Evolutionary conservation across 2,329 filamentous ascomycete genomes (phyloP).

Genomic region (Curvularia eragrostidis): DNA sequence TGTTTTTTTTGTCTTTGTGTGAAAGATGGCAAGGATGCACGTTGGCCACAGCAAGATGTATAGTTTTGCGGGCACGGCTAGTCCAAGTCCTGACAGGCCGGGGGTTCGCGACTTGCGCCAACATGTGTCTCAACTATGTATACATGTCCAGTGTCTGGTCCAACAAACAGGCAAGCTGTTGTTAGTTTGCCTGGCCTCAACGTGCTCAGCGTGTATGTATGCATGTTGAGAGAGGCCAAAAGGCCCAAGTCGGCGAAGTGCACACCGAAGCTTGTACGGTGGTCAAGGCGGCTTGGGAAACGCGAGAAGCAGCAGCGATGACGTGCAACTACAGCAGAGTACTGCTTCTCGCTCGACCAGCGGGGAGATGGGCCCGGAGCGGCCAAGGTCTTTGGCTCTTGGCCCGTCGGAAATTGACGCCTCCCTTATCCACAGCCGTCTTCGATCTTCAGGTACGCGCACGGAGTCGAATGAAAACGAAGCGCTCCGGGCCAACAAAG

Average conservation of each 20-base stretch:
- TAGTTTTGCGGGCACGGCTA: background rate
- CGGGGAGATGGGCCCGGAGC: slow-evolving; percentile 12
- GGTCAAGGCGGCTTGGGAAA: background rate
- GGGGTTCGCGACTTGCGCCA: background rate
- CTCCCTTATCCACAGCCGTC: slow-evolving; percentile 8
- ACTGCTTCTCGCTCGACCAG: background rate
- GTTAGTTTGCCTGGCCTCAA: background rate
- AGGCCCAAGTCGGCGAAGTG: background rate
- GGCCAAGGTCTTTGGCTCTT: slow-evolving; percentile 23
- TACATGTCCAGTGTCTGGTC: background rate
- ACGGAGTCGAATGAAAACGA: slow-evolving; percentile 5
- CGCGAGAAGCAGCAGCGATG: slow-evolving; percentile 2
- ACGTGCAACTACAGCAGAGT: slow-evolving; percentile 10
- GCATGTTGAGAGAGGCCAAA: background rate
- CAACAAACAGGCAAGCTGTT: background rate
- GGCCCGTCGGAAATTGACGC: slow-evolving; percentile 18
- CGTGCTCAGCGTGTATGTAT: background rate
- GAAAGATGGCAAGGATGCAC: background rate
- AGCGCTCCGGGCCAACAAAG: slow-evolving; percentile 7
- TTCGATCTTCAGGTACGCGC: slow-evolving; percentile 17
- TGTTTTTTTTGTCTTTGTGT: background rate
- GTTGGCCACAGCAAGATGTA: background rate
- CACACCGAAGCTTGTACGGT: background rate
- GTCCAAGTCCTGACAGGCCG: background rate
- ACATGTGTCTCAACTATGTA: background rate